Evolutionary conservation across 768 basidiomycete species (phyloP).

Genomic region (Trametes maxima): DNA sequence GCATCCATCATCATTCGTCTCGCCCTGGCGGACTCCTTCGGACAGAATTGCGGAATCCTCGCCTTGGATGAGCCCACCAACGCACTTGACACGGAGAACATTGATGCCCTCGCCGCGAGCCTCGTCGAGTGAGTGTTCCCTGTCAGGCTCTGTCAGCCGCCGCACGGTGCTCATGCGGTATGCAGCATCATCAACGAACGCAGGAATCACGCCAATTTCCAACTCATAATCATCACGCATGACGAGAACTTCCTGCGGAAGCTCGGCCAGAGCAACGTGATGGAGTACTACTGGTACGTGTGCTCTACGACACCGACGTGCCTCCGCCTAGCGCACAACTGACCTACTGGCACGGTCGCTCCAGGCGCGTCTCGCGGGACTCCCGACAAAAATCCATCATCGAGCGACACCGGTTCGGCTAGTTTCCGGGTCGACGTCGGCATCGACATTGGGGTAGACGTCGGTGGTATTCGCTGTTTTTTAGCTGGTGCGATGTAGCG

Average conservation of each 20-base stretch:
- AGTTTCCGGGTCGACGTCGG: slow-evolving; percentile 26
- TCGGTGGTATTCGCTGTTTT: neutral
- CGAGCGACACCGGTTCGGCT: slow-evolving; percentile 68
- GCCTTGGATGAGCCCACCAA: slow-evolving; percentile 99
- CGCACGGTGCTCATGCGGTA: neutral
- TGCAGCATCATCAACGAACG: slow-evolving; percentile 91
- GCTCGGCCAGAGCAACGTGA: slow-evolving; percentile 87
- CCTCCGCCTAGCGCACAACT: neutral
- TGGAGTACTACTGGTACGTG: slow-evolving; percentile 91
- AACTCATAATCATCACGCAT: slow-evolving; percentile 95
- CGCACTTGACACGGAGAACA: slow-evolving; percentile 94
- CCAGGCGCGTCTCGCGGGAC: slow-evolving; percentile 72
- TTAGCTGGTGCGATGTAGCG: slow-evolving; percentile 6
- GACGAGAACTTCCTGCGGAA: slow-evolving; percentile 94
- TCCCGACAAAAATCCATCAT: slow-evolving; percentile 77
- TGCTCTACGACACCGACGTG: too few species aligned
- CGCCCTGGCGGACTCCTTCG: slow-evolving; percentile 96
- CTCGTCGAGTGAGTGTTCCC: slow-evolving; percentile 77
- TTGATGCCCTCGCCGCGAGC: slow-evolving; percentile 89
- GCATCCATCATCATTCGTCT: slow-evolving; percentile 98
- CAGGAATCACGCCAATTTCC: slow-evolving; percentile 88
- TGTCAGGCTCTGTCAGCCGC: neutral
- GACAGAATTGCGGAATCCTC: slow-evolving; percentile 96
- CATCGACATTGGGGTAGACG: slow-evolving; percentile 3
- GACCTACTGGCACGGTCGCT: neutral